Evolutionary conservation across 176 grass and related monocot genomes (phyloP).

Genomic region (Eleusine indica): DNA sequence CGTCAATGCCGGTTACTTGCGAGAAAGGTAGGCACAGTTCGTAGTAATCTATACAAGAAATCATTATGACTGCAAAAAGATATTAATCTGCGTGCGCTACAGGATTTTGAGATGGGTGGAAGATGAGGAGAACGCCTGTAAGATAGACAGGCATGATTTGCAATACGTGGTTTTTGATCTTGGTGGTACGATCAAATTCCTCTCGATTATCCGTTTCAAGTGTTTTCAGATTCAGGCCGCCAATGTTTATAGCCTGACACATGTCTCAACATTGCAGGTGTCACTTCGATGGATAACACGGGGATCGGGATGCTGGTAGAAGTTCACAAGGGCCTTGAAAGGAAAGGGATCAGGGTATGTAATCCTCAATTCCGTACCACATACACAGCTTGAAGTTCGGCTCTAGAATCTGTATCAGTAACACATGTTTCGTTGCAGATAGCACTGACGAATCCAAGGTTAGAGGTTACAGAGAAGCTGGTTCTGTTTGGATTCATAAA

Average conservation of each 20-base stretch:
- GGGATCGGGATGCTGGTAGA: conserved; percentile 78
- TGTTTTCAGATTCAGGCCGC: conserved; percentile 5
- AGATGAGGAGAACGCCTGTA: conserved; percentile 51
- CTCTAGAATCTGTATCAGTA: background rate
- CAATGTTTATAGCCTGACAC: background rate
- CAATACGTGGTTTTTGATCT: conserved; percentile 72
- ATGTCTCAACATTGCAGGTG: conserved; percentile 48
- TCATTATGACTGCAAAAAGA: background rate
- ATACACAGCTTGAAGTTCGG: background rate
- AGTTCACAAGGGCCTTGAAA: conserved; percentile 61
- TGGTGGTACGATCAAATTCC: conserved; percentile 52
- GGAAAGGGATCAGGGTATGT: conserved; percentile 62
- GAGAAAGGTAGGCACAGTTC: conserved; percentile 59
- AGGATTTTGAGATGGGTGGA: conserved; percentile 96
- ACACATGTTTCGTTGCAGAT: conserved; percentile 51
- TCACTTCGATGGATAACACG: conserved; percentile 79
- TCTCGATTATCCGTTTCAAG: background rate
- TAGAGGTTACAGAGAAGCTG: conserved; percentile 76
- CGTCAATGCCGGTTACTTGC: conserved; percentile 74
- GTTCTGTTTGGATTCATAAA: conserved; percentile 53
- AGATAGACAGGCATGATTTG: conserved; percentile 56
- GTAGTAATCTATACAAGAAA: background rate
- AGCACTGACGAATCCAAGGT: conserved; percentile 66
- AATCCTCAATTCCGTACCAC: background rate
- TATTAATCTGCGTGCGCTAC: background rate